Base-by-base conservation (phyloP, 768 basidiomycete species). In the Butyriboletus loyo region DNA sequence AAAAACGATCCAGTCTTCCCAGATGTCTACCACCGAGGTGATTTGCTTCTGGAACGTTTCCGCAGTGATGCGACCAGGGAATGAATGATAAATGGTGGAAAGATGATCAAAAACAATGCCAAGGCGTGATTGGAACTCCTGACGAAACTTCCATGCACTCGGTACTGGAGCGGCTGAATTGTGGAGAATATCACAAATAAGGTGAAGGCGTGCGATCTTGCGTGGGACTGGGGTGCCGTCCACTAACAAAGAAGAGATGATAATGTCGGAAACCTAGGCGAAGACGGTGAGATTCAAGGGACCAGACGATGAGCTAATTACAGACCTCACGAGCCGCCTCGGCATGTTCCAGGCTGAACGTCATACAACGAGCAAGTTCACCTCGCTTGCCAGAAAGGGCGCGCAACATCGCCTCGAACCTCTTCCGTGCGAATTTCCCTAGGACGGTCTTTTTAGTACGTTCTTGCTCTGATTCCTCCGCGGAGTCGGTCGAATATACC, bases 1-100 rank as follows among this genome's bases (percentile, higher is more conserved):
- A 66, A 98, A 98, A 30, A 98, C 90, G 52, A 98, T 95, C 94
- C 95, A 96, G 66, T 97, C 88, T 65, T 98, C 97, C 94, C 97
- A 98, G 28, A 98, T 87, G 63, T 98, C 95, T 6, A 98, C 79
- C 17, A 98, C 84, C 8, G 85, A 75, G 6, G 83, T 85, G 53
- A 98, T 92, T 69, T 98, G 92, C 59, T 87, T 87, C 74, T 89
- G 95, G 79, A 98, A 99, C 1, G 88, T 86, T 59, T 98, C 95
- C 13, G 96, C 96, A 2, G 94, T 96, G 67, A 99, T 94, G 45
- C 92, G 80, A 2, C 96, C 96, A 3, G 94, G 92, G 67, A 98
- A 98, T 8, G 94, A 94, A 56, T 93, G 89, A 66, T 97, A 94
- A 49, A 99, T 92, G 41, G 86, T 89, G 22, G 88, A 89, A 28